Percentiles rank a stretch among this genome's conserved stretches.
These are phyloP conservation scores for Gossypium schwendimanii DNA, from an alignment of 441 rosid species.

Conservation along the genomic window DNA sequence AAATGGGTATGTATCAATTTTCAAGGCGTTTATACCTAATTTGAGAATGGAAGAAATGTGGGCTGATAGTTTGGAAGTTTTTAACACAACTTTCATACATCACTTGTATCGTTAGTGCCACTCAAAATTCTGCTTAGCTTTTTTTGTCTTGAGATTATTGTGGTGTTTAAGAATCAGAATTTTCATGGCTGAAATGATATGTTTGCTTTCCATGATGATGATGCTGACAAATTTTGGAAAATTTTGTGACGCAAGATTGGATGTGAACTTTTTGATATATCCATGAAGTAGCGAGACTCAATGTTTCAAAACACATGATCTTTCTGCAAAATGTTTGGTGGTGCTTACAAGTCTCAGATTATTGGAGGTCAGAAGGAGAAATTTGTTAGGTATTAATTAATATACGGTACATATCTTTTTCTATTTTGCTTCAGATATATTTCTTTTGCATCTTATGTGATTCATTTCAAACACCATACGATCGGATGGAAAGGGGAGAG, in stretches of 20 bases:
- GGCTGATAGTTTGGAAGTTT: neutral
- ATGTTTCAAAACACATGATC: constrained; percentile 25
- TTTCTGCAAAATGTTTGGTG: constrained; percentile 47
- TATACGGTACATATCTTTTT: neutral
- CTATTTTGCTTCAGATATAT: neutral
- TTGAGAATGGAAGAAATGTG: neutral
- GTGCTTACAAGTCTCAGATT: constrained; percentile 71
- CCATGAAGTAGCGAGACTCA: neutral
- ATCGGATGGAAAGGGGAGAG: neutral
- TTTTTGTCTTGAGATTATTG: neutral
- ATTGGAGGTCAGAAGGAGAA: constrained; percentile 75
- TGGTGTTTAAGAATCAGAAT: neutral
- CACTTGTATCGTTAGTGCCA: neutral
- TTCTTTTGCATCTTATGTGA: neutral
- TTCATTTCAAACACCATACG: neutral
- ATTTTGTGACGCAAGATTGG: neutral
- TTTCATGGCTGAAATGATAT: neutral
- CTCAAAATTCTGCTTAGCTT: neutral
- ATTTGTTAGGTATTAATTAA: constrained; percentile 52
- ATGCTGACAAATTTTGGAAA: neutral
- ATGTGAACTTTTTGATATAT: neutral
- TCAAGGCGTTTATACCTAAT: neutral
- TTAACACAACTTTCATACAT: neutral
- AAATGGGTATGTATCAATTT: neutral
- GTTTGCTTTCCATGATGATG: neutral